Evolutionary conservation across 352 stramenopile genomes (phyloP).

Genomic region (Globisporangium cylindrosporum): DNA sequence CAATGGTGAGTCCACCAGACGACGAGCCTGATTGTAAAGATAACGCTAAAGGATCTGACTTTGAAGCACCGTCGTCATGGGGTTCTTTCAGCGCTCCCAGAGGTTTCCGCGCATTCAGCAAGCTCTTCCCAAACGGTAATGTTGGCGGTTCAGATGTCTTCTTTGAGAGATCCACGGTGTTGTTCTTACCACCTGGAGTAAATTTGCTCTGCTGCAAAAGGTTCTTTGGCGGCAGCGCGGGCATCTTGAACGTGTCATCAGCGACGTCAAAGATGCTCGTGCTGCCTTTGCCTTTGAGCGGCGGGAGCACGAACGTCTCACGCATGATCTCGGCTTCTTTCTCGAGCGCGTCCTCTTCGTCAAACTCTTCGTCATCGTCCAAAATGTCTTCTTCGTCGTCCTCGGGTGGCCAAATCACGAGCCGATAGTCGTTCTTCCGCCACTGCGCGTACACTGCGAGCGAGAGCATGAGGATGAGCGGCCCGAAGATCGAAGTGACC

Average conservation of each 20-base stretch:
- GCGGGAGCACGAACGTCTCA: slow-evolving; percentile 75
- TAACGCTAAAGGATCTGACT: background rate
- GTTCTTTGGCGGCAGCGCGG: slow-evolving; percentile 56
- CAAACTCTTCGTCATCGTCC: slow-evolving; percentile 72
- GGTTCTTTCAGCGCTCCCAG: slow-evolving; percentile 9
- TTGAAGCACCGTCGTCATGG: background rate
- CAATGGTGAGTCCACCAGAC: slow-evolving; percentile 2
- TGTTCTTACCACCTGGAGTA: slow-evolving; percentile 8
- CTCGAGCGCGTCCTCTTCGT: slow-evolving; percentile 66
- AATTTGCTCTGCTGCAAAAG: slow-evolving; percentile 21
- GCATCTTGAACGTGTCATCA: slow-evolving; percentile 82
- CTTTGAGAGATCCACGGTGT: background rate
- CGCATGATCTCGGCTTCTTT: slow-evolving; percentile 75
- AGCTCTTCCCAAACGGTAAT: background rate
- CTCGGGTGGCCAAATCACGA: slow-evolving; percentile 80
- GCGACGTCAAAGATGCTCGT: slow-evolving; percentile 53
- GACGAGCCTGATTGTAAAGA: background rate
- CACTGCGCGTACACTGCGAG: slow-evolving; percentile 75
- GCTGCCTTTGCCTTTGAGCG: slow-evolving; percentile 58
- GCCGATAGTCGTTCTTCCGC: slow-evolving; percentile 78
- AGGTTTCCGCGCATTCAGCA: slow-evolving; percentile 7
- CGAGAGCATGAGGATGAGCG: slow-evolving; percentile 75
- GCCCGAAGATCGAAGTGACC: slow-evolving; percentile 68
- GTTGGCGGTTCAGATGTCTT: background rate
- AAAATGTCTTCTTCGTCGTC: slow-evolving; percentile 79